phyloP scores from a whole-genome alignment of 768 basidiomycete genomes.

The Suillus hirtellus region DNA sequence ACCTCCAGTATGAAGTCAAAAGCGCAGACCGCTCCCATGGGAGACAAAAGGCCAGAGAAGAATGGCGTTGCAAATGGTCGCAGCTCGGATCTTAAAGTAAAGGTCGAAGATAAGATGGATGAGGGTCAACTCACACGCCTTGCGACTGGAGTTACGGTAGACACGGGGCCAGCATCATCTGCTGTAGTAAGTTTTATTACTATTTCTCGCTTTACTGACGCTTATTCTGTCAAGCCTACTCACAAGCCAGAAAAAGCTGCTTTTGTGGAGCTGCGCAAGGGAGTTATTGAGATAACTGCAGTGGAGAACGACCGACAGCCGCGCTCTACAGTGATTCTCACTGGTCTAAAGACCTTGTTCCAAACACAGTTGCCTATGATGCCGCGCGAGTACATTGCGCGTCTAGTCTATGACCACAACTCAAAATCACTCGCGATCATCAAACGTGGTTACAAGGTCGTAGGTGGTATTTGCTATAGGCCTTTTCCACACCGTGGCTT shows the following conservation, averaged over 20 bases:
- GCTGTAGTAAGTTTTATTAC: conserved; percentile 43
- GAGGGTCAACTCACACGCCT: conserved; percentile 75
- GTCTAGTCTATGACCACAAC: conserved; percentile 89
- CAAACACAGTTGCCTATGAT: conserved; percentile 98
- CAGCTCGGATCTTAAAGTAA: conserved; percentile 53
- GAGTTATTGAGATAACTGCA: conserved; percentile 79
- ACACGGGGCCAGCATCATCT: conserved; percentile 51
- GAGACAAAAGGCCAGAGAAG: conserved; percentile 40
- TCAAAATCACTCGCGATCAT: conserved; percentile 94
- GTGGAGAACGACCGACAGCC: conserved; percentile 82
- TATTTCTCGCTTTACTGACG: conserved; percentile 2
- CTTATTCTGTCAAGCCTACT: conserved; percentile 42
- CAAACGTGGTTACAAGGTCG: conserved; percentile 92
- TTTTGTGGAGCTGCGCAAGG: conserved; percentile 73
- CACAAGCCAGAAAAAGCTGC: conserved; percentile 75
- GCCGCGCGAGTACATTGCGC: conserved; percentile 97
- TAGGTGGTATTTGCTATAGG: conserved; percentile 96
- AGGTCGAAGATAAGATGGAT: conserved; percentile 79
- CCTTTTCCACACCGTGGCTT: conserved; percentile 95
- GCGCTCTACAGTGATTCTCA: conserved; percentile 80
- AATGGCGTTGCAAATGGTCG: conserved; percentile 46
- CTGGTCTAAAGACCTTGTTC: conserved; percentile 95
- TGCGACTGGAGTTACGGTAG: conserved; percentile 79
- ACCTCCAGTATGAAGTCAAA: conserved; percentile 59
- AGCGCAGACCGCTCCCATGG: conserved; percentile 54